phyloP scores from a whole-genome alignment of 176 grass and related monocot genomes.

The Bothriochloa decipiens region DNA sequence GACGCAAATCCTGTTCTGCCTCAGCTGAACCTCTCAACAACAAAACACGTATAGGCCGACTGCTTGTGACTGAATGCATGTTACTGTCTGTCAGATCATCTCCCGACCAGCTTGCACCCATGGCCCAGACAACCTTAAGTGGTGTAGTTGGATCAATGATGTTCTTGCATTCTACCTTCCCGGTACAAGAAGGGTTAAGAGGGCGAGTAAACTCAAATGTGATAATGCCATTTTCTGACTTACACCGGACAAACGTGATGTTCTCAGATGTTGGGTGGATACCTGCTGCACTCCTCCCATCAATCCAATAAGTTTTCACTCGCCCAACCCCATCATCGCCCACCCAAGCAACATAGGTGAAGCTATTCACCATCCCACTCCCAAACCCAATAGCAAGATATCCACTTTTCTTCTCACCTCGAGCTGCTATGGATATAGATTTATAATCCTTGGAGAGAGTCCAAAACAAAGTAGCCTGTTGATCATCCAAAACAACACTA shows the following conservation, averaged over 20 bases:
- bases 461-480: constrained; percentile 74
- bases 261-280: constrained; percentile 74
- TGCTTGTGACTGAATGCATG: constrained; percentile 84
- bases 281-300: constrained; percentile 58
- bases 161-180: constrained; percentile 69
- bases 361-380: constrained; percentile 70
- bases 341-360: constrained; percentile 75
- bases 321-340: constrained; percentile 66
- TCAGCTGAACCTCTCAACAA: constrained; percentile 68
- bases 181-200: constrained; percentile 64
- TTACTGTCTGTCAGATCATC: constrained; percentile 61
- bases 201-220: constrained; percentile 85
- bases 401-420: constrained; percentile 69
- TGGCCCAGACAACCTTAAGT: constrained; percentile 88
- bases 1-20: constrained; percentile 80
- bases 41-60: constrained; percentile 63
- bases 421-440: constrained; percentile 79
- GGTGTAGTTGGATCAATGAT: constrained; percentile 82
- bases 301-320: constrained; percentile 80
- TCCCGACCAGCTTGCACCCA: constrained; percentile 75
- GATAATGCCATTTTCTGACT: constrained; percentile 76
- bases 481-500: constrained; percentile 71
- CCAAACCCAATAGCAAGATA: constrained; percentile 84
- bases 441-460: constrained; percentile 65
- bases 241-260: constrained; percentile 71